Base-by-base conservation (phyloP, 75 land plant genomes). In the Ceratopteris richardii region DNA sequence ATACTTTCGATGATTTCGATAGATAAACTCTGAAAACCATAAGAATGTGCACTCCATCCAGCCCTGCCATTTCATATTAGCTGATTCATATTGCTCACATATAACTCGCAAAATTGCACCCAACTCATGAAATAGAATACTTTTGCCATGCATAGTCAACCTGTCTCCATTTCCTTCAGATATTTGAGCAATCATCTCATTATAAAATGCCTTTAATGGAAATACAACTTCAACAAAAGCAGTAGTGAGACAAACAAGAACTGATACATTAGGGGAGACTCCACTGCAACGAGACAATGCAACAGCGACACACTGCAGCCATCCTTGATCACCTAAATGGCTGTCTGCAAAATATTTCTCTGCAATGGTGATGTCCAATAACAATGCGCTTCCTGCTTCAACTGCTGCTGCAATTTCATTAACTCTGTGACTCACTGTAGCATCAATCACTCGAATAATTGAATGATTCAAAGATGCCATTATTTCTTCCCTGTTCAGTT, bases 41-140 rank as follows among this genome's bases (percentile, higher is more conserved):
- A 80, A 85, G 29, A 92, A 37, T 22, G 58, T 40, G 44, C 52
- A 56, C 59, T 92, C 85, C 31, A 80, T 74, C 6, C 71, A 5
- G 14, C n/a, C 0, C 46, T 82, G 81, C 51, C 28, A 51, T 27
- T 76, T 77, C 40, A 70, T 76, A 60, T 70, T 59, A 0, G 74
- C 78, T 54, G 60, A 57, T 18, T 36, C 54, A 70, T 92, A 92
- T 50, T 78, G 89, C 56, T 82, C 77, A 75, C 88, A 92, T 26
- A 92, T 66, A 39, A 63, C 73, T 48, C 79, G 70, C 47, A 85
- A 62, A 29, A 82, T 53, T 22, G 77, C 70, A 17, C 94, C 97
- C 22, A 74, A 82, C 54, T 85, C 97, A 60, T 80, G 79, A 56
- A 92, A 92, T n/a, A 80, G 31, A 52, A 77, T 44, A 62, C 79